Conservation (phyloP, 345 rosid genomes). For the Moricandia arvensis region DNA sequence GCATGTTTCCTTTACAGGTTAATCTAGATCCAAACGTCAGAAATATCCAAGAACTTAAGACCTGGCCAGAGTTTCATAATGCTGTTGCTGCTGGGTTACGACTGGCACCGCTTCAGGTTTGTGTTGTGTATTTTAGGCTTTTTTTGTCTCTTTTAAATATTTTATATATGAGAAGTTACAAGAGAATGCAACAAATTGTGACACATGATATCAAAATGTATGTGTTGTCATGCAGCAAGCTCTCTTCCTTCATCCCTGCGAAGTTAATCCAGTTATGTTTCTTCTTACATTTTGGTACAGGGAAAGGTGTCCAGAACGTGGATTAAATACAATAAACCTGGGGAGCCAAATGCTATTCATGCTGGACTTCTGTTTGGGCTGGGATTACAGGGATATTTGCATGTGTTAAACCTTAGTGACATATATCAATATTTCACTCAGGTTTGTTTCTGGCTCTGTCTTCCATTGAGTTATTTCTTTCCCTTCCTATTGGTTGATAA, state of each 20-base stretch:
- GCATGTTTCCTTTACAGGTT: slow-evolving; percentile 51
- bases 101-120: slow-evolving; percentile 92
- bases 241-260: background rate
- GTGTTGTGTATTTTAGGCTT: slow-evolving; percentile 25
- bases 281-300: slow-evolving; percentile 44
- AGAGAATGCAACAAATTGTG: slow-evolving; percentile 2
- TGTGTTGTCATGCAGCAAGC: slow-evolving; percentile 18
- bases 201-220: slow-evolving; percentile 8
- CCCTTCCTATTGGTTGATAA: background rate
- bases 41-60: slow-evolving; percentile 87
- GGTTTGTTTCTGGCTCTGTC: slow-evolving; percentile 47
- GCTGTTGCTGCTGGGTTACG: slow-evolving; percentile 97
- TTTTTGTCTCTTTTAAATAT: background rate
- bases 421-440: slow-evolving; percentile 79
- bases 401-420: slow-evolving; percentile 69
- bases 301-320: slow-evolving; percentile 97
- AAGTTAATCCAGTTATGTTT: slow-evolving; percentile 17
- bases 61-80: slow-evolving; percentile 99
- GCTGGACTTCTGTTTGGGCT: slow-evolving; percentile 95
- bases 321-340: slow-evolving; percentile 88
- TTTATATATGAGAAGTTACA: slow-evolving; percentile 9
- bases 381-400: slow-evolving; percentile 92
- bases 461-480: slow-evolving; percentile 9
- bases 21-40: slow-evolving; percentile 87
- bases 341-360: slow-evolving; percentile 79